phyloP scores from a whole-genome alignment of 148 eudicot genomes.

The Cornus controversa region DNA sequence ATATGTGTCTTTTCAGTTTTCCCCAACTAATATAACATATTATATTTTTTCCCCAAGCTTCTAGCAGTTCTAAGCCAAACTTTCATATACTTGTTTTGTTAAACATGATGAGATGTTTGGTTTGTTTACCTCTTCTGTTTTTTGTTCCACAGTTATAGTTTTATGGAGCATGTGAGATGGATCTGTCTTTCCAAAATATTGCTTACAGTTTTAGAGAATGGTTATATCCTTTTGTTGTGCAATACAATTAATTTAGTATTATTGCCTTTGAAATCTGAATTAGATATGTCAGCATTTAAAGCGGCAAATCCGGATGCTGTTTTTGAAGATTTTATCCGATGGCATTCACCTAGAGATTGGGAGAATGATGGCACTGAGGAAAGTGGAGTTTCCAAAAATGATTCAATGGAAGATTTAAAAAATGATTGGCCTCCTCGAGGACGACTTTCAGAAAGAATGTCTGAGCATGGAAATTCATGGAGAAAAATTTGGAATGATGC shows the following conservation, averaged over 20 bases:
- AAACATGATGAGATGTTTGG: background rate
- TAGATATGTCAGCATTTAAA: conserved; percentile 97
- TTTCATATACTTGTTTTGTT: background rate
- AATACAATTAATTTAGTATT: background rate
- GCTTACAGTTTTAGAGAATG: background rate
- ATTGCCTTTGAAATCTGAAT: conserved; percentile 23
- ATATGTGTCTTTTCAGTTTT: background rate
- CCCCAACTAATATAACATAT: background rate
- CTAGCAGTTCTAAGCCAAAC: background rate
- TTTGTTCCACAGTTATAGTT: background rate
- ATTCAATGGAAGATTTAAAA: conserved; percentile 12
- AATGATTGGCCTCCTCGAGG: conserved; percentile 90
- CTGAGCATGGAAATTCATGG: conserved; percentile 83
- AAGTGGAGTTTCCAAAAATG: conserved; percentile 23
- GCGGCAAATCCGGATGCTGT: conserved; percentile 96
- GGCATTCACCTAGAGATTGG: conserved; percentile 99
- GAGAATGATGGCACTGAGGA: conserved; percentile 45
- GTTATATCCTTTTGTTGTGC: background rate
- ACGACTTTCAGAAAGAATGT: conserved; percentile 88
- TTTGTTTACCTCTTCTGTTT: background rate
- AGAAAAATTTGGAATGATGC: conserved; percentile 91
- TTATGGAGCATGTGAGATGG: background rate
- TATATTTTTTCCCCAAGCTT: background rate
- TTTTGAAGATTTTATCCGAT: conserved; percentile 93
- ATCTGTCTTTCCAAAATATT: background rate